Base-by-base conservation (phyloP, 2,329 filamentous ascomycete species). In the Pseudogymnoascus destructans region DNA sequence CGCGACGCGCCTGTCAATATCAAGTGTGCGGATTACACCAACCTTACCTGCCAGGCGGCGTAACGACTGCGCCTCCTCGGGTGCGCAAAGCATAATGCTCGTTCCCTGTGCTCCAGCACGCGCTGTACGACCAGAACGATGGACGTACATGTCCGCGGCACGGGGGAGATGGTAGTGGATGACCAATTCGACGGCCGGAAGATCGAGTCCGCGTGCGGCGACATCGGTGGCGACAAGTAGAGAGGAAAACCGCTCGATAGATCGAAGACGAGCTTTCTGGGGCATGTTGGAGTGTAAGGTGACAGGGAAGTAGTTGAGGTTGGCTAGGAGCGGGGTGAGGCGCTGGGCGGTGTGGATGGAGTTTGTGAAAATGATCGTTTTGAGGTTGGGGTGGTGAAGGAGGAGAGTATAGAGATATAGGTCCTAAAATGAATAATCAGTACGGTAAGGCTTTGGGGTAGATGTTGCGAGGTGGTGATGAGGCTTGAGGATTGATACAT, bases 161-260 rank as follows among this genome's bases (percentile, higher is more conserved):
- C 91, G 86, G 1, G 93, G 93, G 0, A 96, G 84, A 71, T 98
- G 92, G 73, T 98, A 98, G 73, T 98, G 93, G 15, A 98, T 75
- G 13, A 98, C 86, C 11, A 95, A 79, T 65, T 96, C 87, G 52
- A 97, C 89, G 32, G 84, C 82, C 49, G 88, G 86, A 65, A 98
- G 96, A 70, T 98, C 93, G 54, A 98, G 82, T 72, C 93, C 93
- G 61, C 92, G 84, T 7, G 92, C 90, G 2, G 92, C 92, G 23
- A 96, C 91, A 69, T 97, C 92, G 0, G 93, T 97, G 3, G 93
- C 90, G 15, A 98, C 80, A 2, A 97, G 80, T 49, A 97, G 86
- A 13, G 72, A 71, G 27, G 76, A 73, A 73, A 98, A 97, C 38
- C 87, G 86, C 69, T 98, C 93, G 1, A 98, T 80, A 1, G 89